Evolutionary conservation across 2,329 filamentous ascomycete genomes (phyloP).

Genomic region (Leptographium lundbergii): DNA sequence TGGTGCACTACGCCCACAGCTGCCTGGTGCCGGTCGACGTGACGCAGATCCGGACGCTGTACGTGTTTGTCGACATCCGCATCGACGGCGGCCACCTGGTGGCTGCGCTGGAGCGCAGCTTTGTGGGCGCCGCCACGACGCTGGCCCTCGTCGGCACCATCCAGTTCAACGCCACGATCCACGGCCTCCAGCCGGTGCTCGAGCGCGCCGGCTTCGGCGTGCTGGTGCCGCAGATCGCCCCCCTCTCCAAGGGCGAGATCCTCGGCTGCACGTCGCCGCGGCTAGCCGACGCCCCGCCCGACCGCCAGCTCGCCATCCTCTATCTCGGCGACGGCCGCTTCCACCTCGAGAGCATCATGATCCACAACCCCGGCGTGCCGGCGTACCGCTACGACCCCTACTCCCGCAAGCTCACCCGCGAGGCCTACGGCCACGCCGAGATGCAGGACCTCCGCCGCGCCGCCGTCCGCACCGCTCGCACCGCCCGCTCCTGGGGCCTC

Average conservation of each 20-base stretch:
- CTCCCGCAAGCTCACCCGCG: constrained; percentile 77
- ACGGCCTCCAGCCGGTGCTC: constrained; percentile 65
- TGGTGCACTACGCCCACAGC: constrained; percentile 95
- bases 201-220: constrained; percentile 77
- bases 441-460: constrained; percentile 70
- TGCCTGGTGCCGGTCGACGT: constrained; percentile 94
- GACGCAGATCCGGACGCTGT: constrained; percentile 91
- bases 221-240: constrained; percentile 82
- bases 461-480: constrained; percentile 64
- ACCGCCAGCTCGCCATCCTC: constrained; percentile 58
- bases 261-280: constrained; percentile 88
- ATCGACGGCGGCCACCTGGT: constrained; percentile 85
- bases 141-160: constrained; percentile 94
- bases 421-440: constrained; percentile 83
- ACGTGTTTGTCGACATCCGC: constrained; percentile 96
- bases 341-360: constrained; percentile 97
- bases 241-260: constrained; percentile 88
- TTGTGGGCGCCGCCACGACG: constrained; percentile 59
- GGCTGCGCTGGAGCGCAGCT: constrained; percentile 79
- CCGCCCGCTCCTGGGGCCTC: constrained; percentile 69
- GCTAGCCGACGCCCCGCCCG: constrained; percentile 21
- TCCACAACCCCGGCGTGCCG: constrained; percentile 82
- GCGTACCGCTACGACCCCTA: constrained; percentile 97
- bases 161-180: constrained; percentile 95
- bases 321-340: constrained; percentile 90